Conservation (phyloP, 2,329 filamentous ascomycete species). For the Colletotrichum spinosum region DNA sequence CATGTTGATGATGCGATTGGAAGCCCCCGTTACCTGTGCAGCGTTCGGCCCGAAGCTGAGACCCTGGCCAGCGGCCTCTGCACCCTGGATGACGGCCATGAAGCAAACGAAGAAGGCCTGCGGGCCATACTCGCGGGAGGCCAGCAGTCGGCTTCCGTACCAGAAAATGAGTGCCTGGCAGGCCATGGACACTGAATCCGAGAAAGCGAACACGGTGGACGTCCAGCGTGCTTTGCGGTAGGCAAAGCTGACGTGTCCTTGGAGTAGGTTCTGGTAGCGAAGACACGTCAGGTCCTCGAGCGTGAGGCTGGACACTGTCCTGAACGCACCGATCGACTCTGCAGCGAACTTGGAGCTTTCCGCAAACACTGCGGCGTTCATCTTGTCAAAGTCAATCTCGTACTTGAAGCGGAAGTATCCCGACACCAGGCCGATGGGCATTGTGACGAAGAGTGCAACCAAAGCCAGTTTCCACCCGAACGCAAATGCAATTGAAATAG, state of each 20-base stretch:
- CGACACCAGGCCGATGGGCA: conserved; percentile 60
- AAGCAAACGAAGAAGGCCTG: conserved; percentile 68
- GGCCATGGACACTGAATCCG: conserved; percentile 74
- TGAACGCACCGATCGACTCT: conserved; percentile 79
- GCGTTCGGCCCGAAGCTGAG: conserved; percentile 76
- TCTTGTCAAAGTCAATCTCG: conserved; percentile 75
- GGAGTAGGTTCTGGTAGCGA: conserved; percentile 71
- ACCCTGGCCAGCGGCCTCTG: conserved; percentile 74
- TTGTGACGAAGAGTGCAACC: conserved; percentile 71
- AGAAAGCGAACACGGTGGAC: conserved; percentile 75
- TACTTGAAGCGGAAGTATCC: conserved; percentile 66
- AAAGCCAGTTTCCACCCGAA: conserved; percentile 84
- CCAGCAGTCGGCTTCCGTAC: conserved; percentile 73
- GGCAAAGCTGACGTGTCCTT: conserved; percentile 68
- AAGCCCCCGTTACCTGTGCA: conserved; percentile 68
- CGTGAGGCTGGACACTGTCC: conserved; percentile 77
- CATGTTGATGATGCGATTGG: conserved; percentile 69
- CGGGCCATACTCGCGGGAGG: conserved; percentile 58
- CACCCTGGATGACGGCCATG: conserved; percentile 75
- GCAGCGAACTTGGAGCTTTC: conserved; percentile 81
- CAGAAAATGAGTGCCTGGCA: conserved; percentile 74
- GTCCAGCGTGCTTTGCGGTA: conserved; percentile 71
- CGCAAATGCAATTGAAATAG: conserved; percentile 73
- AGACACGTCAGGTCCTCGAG: conserved; percentile 74
- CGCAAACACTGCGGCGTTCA: conserved; percentile 75